phyloP scores from a whole-genome alignment of 2,329 filamentous ascomycete species.

The Fusarium annulatum region DNA sequence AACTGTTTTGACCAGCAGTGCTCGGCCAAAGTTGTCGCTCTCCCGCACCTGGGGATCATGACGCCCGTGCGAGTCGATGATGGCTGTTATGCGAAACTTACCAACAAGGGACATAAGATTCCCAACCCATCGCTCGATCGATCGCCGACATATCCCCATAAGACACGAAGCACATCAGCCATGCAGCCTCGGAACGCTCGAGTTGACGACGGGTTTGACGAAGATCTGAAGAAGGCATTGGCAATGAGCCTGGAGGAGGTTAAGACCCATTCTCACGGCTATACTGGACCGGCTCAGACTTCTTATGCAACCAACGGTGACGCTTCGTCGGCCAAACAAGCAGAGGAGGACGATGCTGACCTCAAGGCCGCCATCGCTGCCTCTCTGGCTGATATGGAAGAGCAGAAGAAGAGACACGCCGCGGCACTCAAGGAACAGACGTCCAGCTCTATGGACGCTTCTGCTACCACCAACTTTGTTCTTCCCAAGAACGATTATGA shows the following conservation, averaged over 20 bases:
- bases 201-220: conserved; percentile 91
- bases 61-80: conserved; percentile 95
- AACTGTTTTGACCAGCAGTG: conserved; percentile 98
- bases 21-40: conserved; percentile 85
- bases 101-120: conserved; percentile 68
- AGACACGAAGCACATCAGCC: conserved; percentile 71
- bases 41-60: conserved; percentile 93
- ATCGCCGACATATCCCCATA: conserved; percentile 64
- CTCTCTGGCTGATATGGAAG: conserved; percentile 95
- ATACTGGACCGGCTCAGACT: conserved; percentile 68
- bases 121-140: conserved; percentile 59
- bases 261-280: conserved; percentile 78
- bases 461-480: conserved; percentile 60
- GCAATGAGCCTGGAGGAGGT: conserved; percentile 98
- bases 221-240: conserved; percentile 90
- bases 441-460: conserved; percentile 53
- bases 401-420: conserved; percentile 93
- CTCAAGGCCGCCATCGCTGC: conserved; percentile 95
- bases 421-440: conserved; percentile 85
- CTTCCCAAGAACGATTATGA: conserved; percentile 93
- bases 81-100: conserved; percentile 91
- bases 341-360: conserved; percentile 91
- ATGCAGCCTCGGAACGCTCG: conserved; percentile 94
- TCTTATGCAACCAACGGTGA: conserved; percentile 53
- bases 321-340: conserved; percentile 55